These are phyloP conservation scores for Chalciporus chontae DNA, from an alignment of 768 basidiomycete species.

Conservation along the genomic window DNA sequence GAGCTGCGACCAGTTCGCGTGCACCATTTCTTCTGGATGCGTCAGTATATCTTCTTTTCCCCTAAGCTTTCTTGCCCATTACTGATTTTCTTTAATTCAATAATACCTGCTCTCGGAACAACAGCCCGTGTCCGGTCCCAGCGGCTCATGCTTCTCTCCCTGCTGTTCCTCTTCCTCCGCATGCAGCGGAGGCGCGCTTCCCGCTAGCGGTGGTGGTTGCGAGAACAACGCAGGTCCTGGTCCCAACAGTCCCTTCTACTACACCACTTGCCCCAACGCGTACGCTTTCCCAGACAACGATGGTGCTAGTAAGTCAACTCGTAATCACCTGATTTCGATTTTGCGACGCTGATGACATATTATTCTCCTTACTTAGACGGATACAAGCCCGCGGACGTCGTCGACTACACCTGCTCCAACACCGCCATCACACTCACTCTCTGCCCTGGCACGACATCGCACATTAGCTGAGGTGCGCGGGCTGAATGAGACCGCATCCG, in stretches of 20 bases:
- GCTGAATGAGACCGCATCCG: neutral
- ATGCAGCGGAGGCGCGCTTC: slow-evolving; percentile 28
- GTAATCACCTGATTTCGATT: neutral
- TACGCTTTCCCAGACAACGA: slow-evolving; percentile 34
- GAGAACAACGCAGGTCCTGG: slow-evolving; percentile 26
- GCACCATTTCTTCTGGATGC: slow-evolving; percentile 29
- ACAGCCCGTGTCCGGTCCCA: slow-evolving; percentile 30
- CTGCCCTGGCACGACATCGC: slow-evolving; percentile 24
- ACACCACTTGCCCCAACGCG: slow-evolving; percentile 26
- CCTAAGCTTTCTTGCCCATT: no score
- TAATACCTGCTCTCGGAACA: neutral
- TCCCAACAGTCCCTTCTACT: slow-evolving; percentile 29
- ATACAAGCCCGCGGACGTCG: slow-evolving; percentile 26
- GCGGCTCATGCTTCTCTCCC: slow-evolving; percentile 24
- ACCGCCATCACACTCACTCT: slow-evolving; percentile 28
- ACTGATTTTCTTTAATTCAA: neutral
- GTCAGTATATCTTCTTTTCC: slow-evolving; percentile 16
- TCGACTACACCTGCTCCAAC: slow-evolving; percentile 28
- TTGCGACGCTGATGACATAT: slow-evolving; percentile 2
- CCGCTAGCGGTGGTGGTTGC: slow-evolving; percentile 27
- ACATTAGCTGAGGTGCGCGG: slow-evolving; percentile 1
- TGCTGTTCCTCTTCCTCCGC: slow-evolving; percentile 29
- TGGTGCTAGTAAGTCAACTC: slow-evolving; percentile 20
- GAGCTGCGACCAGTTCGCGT: slow-evolving; percentile 29
- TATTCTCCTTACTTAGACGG: slow-evolving; percentile 16